Evolutionary conservation across 78 protist species (phyloP), one percentile per base, ranked within the genome.

Genomic region (Acrasis kona): DNA sequence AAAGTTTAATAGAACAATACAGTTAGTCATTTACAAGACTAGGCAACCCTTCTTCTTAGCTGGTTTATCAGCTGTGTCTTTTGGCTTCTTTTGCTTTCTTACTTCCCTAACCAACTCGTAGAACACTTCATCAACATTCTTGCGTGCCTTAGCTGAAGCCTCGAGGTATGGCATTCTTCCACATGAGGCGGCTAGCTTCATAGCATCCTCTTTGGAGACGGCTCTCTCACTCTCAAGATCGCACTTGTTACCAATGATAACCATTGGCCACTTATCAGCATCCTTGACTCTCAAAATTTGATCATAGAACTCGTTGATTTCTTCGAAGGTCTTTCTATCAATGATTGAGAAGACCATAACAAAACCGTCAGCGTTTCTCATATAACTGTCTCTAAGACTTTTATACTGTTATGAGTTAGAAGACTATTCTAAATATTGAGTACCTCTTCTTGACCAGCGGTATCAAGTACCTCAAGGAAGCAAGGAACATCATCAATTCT

Each of bases 231-330:
- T 41, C 12, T 61, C 88, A 12, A 92, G 81, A 41, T 89, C 87
- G 69, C 84, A 84, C 83, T 92, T 92, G 91, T 92, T 92, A 41
- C 92, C 96, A 64, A 88, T 92, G 12, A 92, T 65, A 29, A 92
- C 94, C 87, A 89, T 85, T 69, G 96, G 96, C 7, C 84, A 91
- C 42, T 64, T 57, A 36, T 84, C 82, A 5, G 35, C 57, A 32
- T 83, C 92, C 50, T 90, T 89, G 12, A 82, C 88, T 4, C 31
- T n/a, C 72, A 28, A 27, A 65, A 91, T 61, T 37, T 81, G 82
- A 29, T 86, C 83, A 36, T 81, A 81, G 82, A 87, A 77, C 31
- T 50, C 19, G 31, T 42, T 74, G 38, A 86, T 77, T 41, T 82
- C 86, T 50, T 86, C 84, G 65, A 89, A 89, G 10, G 86, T 68